These are phyloP conservation scores for Heterobasidion annosum DNA, from an alignment of 1,284 basidiomycete genomes.

Conservation along the genomic window DNA sequence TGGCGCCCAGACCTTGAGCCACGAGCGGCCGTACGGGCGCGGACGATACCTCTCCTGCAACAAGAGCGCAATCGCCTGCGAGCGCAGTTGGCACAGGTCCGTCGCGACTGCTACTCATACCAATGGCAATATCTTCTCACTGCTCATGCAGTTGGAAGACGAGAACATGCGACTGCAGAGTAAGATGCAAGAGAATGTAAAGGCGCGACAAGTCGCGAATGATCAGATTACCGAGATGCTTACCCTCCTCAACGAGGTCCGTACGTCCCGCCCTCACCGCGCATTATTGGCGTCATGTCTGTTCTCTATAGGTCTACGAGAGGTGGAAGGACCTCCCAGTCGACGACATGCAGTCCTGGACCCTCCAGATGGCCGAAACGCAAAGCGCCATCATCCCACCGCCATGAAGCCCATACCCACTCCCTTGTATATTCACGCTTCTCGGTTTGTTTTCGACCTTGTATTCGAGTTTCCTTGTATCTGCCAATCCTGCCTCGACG, in stretches of 20 bases:
- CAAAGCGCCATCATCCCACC: constrained; percentile 1
- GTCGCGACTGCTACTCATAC: constrained; percentile 7
- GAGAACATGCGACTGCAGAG: constrained; percentile 40
- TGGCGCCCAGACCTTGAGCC: constrained; percentile 59
- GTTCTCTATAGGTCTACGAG: constrained; percentile 31
- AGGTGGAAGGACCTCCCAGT: constrained; percentile 48
- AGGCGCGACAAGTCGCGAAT: constrained; percentile 37
- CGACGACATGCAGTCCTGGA: constrained; percentile 57
- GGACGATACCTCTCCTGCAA: constrained; percentile 50
- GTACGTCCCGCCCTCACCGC: constrained; percentile 9
- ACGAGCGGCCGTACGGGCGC: constrained; percentile 47
- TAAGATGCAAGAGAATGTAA: constrained; percentile 39
- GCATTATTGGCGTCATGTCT: not conserved
- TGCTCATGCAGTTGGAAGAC: constrained; percentile 36
- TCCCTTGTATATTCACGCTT: too few relatives aligned
- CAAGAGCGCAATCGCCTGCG: constrained; percentile 42
- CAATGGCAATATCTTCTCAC: not conserved
- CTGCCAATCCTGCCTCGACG: not conserved
- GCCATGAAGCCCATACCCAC: not conserved
- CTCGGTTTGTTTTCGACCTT: too few relatives aligned
- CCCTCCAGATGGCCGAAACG: constrained; percentile 43
- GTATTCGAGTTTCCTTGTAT: not conserved
- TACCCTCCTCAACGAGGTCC: constrained; percentile 46
- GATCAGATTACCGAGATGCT: constrained; percentile 35
- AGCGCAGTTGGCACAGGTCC: constrained; percentile 40